Evolutionary conservation across 2,329 filamentous ascomycete genomes (phyloP), one percentile per base, ranked within the genome.

Genomic region (Cercospora zeina): DNA sequence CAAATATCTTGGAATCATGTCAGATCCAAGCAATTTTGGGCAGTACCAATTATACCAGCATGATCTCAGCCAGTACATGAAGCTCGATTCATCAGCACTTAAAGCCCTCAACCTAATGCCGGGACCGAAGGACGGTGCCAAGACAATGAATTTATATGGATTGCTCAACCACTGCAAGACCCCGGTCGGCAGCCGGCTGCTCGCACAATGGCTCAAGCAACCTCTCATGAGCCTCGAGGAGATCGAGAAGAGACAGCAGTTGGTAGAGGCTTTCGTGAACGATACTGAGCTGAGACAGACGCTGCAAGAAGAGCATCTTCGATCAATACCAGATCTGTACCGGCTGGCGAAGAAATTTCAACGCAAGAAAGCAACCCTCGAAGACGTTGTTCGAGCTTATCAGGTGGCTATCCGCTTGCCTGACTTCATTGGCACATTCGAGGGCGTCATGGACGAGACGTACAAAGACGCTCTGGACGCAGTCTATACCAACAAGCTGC

Each of bases 21-120:
- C 95, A 31, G 95, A 99, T 74, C 81, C 90, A 1, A 91, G 90
- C 60, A 99, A 99, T 77, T 97, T 97, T 75, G 95, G 96, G 2
- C 93, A 99, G 73, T 99, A 96, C 73, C 91, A 93, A 75, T 84
- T 99, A 14, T 99, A 97, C 73, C 95, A 99, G 77, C 95, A 99
- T 76, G 95, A 99, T 73, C 79, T 99, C 49, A 89, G 93, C 1
- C 93, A 99, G 71, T 99, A 91, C 75, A 99, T 99, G 95, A 99
- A 97, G 77, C 83, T 99, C 4, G 95, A 99, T 76, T 92, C 96
- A 0, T 91, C 95, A 1, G 95, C 95, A 0, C 80, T 99, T 47
- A 93, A 96, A 72, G 95, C 95, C 0, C 83, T 99, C 58, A 99
- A 99, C 71, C 83, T 99, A 37, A 97, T 99, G 93, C 96, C 95